Percentiles rank a stretch among this genome's conserved stretches.
Evolutionary conservation across 176 grass and related monocot genomes (phyloP).

Genomic region (Eleusine coracana): DNA sequence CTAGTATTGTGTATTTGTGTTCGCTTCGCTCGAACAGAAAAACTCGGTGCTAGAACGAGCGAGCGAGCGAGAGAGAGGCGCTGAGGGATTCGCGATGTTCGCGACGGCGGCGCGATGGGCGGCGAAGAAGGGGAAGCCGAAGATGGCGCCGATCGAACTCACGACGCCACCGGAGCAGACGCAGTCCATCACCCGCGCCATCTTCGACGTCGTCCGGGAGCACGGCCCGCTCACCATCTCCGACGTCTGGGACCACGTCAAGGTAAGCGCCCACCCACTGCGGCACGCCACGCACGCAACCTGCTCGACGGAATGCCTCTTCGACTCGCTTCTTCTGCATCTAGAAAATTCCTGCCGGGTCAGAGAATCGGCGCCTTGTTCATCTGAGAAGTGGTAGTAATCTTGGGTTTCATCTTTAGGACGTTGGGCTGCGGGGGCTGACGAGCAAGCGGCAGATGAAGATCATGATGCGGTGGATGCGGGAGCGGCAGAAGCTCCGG

Average conservation of each 20-base stretch:
- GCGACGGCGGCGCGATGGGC: conserved; percentile 64
- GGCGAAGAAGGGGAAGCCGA: conserved; percentile 85
- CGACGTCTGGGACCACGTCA: conserved; percentile 85
- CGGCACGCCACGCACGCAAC: background rate
- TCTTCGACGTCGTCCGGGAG: conserved; percentile 87
- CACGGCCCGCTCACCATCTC: conserved; percentile 89
- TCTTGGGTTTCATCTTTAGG: conserved; percentile 34
- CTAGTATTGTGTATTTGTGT: background rate
- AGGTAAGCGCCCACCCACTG: conserved; percentile 30
- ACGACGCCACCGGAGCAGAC: conserved; percentile 74
- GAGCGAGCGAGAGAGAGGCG: background rate
- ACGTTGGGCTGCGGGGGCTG: conserved; percentile 67
- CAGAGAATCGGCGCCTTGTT: background rate
- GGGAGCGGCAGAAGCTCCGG: conserved; percentile 84
- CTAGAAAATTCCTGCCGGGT: background rate
- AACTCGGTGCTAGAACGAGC: background rate
- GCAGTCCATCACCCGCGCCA: conserved; percentile 78
- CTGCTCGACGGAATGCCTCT: conserved; percentile 43
- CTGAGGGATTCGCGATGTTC: conserved; percentile 44
- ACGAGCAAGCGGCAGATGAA: conserved; percentile 94
- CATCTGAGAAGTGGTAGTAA: background rate
- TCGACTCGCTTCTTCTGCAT: background rate
- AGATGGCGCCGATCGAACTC: conserved; percentile 89
- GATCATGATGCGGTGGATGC: conserved; percentile 92
- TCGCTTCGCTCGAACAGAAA: background rate